Evolutionary conservation across 1,139 yeast genomes (phyloP).

Genomic region (Yamadazyma buinensis): DNA sequence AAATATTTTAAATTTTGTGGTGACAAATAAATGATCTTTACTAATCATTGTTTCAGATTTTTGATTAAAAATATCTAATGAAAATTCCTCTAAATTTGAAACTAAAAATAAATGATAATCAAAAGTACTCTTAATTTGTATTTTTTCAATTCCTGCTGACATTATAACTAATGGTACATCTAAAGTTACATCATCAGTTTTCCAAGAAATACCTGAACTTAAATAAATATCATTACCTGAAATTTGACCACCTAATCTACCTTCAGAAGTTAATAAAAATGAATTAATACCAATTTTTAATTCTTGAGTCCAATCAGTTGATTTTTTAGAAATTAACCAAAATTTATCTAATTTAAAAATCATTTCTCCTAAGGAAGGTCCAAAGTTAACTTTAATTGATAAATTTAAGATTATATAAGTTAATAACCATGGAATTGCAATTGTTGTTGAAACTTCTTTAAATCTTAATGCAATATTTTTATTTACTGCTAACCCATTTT

Average conservation of each 20-base stretch:
- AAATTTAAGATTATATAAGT: constrained; percentile 55
- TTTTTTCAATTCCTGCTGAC: constrained; percentile 51
- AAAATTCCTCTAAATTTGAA: constrained; percentile 46
- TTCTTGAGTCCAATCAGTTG: constrained; percentile 69
- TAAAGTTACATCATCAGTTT: constrained; percentile 33
- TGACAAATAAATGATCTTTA: constrained; percentile 62
- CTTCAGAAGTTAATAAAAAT: constrained; percentile 56
- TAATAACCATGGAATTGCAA: constrained; percentile 74
- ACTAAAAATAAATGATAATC: constrained; percentile 85
- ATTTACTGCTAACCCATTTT: constrained; percentile 19
- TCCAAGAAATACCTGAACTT: constrained; percentile 74
- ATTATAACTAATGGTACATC: constrained; percentile 69
- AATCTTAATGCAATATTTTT: constrained; percentile 49
- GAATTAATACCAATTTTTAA: constrained; percentile 58
- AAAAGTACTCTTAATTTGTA: constrained; percentile 63
- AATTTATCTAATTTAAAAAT: constrained; percentile 51
- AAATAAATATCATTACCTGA: constrained; percentile 46
- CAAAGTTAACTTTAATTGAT: constrained; percentile 64
- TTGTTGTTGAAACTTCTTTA: constrained; percentile 58
- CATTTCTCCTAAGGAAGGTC: constrained; percentile 75
- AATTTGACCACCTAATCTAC: constrained; percentile 76
- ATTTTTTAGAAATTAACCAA: constrained; percentile 71
- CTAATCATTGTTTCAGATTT: constrained; percentile 42
- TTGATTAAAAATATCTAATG: constrained; percentile 66
- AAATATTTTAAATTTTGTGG: constrained; percentile 51